A percentile compares a stretch with the other conserved stretches of the same genome.
Conservation (phyloP, 192 early-diverging fungal species). For the Funneliformis geosporum region DNA sequence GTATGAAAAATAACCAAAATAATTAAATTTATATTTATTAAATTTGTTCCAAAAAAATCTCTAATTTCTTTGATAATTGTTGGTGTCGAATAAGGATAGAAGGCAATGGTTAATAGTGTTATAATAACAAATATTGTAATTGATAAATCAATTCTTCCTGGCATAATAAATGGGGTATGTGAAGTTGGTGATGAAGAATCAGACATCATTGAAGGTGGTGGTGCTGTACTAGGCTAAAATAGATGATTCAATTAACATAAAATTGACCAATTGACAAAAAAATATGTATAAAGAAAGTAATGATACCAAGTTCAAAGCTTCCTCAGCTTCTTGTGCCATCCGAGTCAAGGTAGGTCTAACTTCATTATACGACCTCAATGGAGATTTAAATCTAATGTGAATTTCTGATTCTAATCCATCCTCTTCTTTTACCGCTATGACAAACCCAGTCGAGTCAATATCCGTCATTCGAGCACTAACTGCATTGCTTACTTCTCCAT, state of each 20-base stretch:
- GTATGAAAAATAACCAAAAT: conserved; percentile 28
- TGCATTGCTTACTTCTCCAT: conserved; percentile 35
- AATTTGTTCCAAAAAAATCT: not conserved
- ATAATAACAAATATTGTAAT: not conserved
- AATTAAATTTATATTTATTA: not conserved
- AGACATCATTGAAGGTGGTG: conserved; percentile 43
- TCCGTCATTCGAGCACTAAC: conserved; percentile 41
- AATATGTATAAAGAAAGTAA: not conserved
- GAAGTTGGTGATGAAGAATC: conserved; percentile 36
- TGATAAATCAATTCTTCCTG: not conserved
- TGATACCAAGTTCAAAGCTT: conserved; percentile 45
- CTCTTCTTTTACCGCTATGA: conserved; percentile 22
- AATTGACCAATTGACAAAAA: not conserved
- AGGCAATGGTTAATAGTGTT: conserved; percentile 18
- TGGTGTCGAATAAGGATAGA: conserved; percentile 6
- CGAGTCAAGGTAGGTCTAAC: conserved; percentile 44
- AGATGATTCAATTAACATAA: not conserved
- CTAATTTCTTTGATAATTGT: conserved; percentile 4
- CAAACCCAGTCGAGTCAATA: conserved; percentile 41
- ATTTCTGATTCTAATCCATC: conserved; percentile 34
- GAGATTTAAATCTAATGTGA: conserved; percentile 36
- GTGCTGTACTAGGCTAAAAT: conserved; percentile 41
- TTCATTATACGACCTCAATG: conserved; percentile 41
- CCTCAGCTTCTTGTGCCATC: conserved; percentile 53
- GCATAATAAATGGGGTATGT: conserved; percentile 30